These are phyloP conservation scores for Rosa lucieae DNA, from an alignment of 306 rosid genomes.

Conservation along the genomic window DNA sequence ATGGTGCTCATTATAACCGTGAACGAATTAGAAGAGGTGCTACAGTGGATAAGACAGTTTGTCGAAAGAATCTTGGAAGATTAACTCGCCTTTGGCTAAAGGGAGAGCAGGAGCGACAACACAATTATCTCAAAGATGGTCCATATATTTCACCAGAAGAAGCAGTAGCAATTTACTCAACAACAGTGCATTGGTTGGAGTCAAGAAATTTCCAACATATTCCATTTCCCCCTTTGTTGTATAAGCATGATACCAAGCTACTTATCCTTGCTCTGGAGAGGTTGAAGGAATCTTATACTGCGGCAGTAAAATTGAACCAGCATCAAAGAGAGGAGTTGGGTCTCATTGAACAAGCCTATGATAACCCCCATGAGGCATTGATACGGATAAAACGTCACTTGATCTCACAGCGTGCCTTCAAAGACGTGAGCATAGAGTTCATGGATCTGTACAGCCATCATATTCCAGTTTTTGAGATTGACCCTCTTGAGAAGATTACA, in stretches of 20 bases:
- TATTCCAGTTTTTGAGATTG: constrained; percentile 98
- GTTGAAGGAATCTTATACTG: constrained; percentile 93
- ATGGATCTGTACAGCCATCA: constrained; percentile 95
- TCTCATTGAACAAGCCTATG: constrained; percentile 97
- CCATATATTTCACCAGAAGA: constrained; percentile 98
- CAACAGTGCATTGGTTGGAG: constrained; percentile 97
- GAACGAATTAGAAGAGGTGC: constrained; percentile 99
- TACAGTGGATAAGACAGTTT: constrained; percentile 92
- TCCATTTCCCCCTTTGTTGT: constrained; percentile 94
- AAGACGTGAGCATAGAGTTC: constrained; percentile 96
- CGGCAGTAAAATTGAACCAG: constrained; percentile 92
- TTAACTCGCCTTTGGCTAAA: constrained; percentile 92
- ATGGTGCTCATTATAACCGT: constrained; percentile 91
- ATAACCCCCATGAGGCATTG: constrained; percentile 90
- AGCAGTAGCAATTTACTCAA: constrained; percentile 91
- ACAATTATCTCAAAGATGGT: constrained; percentile 95
- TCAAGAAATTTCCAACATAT: constrained; percentile 94
- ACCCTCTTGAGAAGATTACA: constrained; percentile 98
- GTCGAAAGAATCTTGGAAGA: constrained; percentile 95
- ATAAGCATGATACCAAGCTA: constrained; percentile 94
- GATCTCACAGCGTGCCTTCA: constrained; percentile 94
- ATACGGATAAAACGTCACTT: constrained; percentile 93
- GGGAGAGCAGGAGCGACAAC: constrained; percentile 98
- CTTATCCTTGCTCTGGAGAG: constrained; percentile 96
- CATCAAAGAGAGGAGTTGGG: constrained; percentile 93